Percentiles rank a stretch among this genome's conserved stretches.
These are phyloP conservation scores for Pascua guehoae DNA, from an alignment of 1,284 basidiomycete species.

Conservation along the genomic window DNA sequence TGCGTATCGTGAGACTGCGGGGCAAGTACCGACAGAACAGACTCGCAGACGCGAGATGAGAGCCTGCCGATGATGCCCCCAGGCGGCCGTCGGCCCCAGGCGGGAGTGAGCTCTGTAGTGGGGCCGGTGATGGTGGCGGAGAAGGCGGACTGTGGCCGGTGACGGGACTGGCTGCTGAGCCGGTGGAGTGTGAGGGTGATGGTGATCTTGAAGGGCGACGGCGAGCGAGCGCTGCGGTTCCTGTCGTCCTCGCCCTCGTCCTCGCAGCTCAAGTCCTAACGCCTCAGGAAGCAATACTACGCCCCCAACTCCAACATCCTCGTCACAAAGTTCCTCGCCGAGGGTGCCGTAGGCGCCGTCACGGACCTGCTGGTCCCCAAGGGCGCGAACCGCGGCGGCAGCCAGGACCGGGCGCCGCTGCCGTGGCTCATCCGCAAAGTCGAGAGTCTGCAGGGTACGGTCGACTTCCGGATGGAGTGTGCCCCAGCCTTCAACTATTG, in stretches of 20 bases:
- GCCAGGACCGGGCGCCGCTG: conserved; percentile 48
- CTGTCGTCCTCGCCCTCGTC: too few species aligned
- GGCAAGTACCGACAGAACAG: too few species aligned
- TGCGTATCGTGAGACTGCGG: background rate
- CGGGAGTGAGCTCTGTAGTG: too few species aligned
- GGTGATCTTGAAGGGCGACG: too few species aligned
- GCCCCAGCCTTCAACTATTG: conserved; percentile 94
- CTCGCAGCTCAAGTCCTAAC: conserved; percentile 55
- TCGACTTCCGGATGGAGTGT: conserved; percentile 76
- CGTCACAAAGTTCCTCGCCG: conserved; percentile 81
- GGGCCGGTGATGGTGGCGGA: too few species aligned
- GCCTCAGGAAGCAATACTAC: conserved; percentile 74
- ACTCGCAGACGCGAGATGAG: too few species aligned
- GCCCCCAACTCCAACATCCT: conserved; percentile 81
- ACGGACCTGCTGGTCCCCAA: conserved; percentile 56
- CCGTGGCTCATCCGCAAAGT: conserved; percentile 85
- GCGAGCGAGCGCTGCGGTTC: too few species aligned
- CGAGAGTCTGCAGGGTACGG: conserved; percentile 73
- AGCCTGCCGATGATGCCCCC: too few species aligned
- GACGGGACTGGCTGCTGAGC: too few species aligned
- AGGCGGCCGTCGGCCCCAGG: too few species aligned
- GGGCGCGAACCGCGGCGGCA: conserved; percentile 34
- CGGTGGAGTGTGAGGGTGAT: too few species aligned
- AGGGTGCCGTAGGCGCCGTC: conserved; percentile 70
- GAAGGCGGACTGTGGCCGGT: too few species aligned